phyloP scores from a whole-genome alignment of 2,329 filamentous ascomycete genomes.

The Alternaria sp. region DNA sequence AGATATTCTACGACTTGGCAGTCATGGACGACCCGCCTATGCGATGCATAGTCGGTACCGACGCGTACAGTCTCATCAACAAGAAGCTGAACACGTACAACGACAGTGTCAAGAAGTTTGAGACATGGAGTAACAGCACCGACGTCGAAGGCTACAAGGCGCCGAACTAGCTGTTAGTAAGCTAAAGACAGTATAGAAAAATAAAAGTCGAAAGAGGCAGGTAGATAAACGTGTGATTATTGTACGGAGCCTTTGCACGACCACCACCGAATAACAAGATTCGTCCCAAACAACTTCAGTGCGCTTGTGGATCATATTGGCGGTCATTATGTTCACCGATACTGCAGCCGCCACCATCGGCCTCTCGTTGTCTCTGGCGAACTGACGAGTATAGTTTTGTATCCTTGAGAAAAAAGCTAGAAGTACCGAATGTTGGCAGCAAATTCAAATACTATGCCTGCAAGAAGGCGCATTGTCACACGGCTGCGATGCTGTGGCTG shows the following conservation, averaged over 20 bases:
- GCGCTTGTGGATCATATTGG: neutral
- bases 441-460: neutral
- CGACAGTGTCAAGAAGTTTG: constrained; percentile 61
- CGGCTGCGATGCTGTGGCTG: constrained; percentile 18
- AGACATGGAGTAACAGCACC: constrained; percentile 60
- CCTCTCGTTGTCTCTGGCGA: neutral
- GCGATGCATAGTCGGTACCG: constrained; percentile 62
- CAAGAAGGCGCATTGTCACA: constrained; percentile 15
- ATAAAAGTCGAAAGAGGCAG: constrained; percentile 1
- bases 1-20: constrained; percentile 64
- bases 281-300: neutral
- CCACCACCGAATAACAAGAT: neutral
- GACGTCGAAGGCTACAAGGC: constrained; percentile 56
- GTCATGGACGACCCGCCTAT: constrained; percentile 62
- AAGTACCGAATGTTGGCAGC: neutral
- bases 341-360: neutral
- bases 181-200: neutral
- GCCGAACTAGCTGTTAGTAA: constrained; percentile 22
- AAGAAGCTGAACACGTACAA: constrained; percentile 61
- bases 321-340: neutral
- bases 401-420: neutral
- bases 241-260: neutral
- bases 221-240: neutral
- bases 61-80: constrained; percentile 61
- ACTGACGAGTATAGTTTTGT: neutral